Base-by-base conservation (phyloP, 1,284 basidiomycete genomes). In the Ganoderma multipileum region DNA sequence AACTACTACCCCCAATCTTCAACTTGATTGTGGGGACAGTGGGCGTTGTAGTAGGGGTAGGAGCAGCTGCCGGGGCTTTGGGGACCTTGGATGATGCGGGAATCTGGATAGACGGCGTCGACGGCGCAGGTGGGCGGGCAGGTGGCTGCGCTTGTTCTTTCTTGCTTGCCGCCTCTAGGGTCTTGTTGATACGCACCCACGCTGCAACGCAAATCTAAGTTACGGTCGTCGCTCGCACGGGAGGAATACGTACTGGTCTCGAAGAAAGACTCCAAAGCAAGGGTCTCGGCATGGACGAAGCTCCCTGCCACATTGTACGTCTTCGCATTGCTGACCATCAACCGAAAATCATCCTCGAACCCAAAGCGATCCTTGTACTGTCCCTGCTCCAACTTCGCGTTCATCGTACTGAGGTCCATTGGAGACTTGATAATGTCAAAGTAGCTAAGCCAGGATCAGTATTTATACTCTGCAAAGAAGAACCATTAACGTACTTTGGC, bases 331-430 rank as follows among this genome's bases (percentile, higher is more conserved):
- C 83, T 79, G 68, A 97, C 88, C 87, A 99, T 95, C 61, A 98
- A 87, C 68, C 88, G 90, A 79, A 99, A 94, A 79, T 99, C 97
- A 23, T 86, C 84, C 75, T 93, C 91, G 78, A 99, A 97, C 26
- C 87, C 92, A 76, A 92, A 90, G 28, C 96, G 91, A 75, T 94
- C 89, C 70, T 89, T 87, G 83, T 99, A 99, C 63, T 96, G 88
- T 0, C 96, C 96, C 69, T 87, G 89, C 75, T 95, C 91, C 30
- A 99, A 83, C 80, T 98, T 99, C 65, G 93, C 93, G 26, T 86
- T 85, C 83, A 98, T 94, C 0, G 96, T 97, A 61, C 91, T 91
- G 16, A 99, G 84, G 79, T 99, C 97, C 95, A 99, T 99, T 0
- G 98, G 97, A 18, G 92, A 85, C 79, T 94, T 94, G 81, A 99